Base-by-base conservation (phyloP, 352 stramenopile species). In the Thalassiosira hispida region DNA sequence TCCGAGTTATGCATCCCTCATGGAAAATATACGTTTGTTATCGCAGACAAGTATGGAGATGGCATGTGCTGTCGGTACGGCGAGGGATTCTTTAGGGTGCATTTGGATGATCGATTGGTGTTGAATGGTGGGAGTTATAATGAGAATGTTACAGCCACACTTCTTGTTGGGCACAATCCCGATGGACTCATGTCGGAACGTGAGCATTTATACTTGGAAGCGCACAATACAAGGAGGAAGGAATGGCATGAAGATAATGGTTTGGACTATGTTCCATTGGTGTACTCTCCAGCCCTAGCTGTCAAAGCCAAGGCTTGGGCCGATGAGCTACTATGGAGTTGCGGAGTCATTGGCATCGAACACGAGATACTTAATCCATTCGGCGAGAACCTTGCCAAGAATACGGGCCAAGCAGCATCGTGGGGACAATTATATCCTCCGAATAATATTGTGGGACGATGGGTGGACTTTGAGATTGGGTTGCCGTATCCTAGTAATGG, bases 301-400 rank as follows among this genome's bases (percentile, higher is more conserved):
- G 23, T 51, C 20, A 12, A 35, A 9, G 27, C 27, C 14, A 61
- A 71, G 46, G 69, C 46, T 18, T 84, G 77, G 77, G 69, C 77
- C 2, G 77, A 84, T 7, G 70, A 84, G 33, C 35, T 84, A 22
- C 38, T 84, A 6, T 16, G 64, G 16, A 22, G 56, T 1, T 84
- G 77, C 57, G 64, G 64, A 12, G 40, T 84, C 14, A 59, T 80
- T 5, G 78, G 78, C 11, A 85, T 83, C 20, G 65, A 80, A 25
- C 72, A 82, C 29, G 77, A 81, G 47, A 35, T 57, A 29, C 29
- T 20, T n/a, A 78, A 73, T 57, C 8, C 27, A 0, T 82, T 65
- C 22, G 78, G 78, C n/a, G 78, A 83, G 49, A 85, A 83, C 47
- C 49, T 84, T 12, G 77, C 77, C n/a, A 84, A 84, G 59, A 84